Conservation (phyloP, 2,329 filamentous ascomycete genomes). For the Hypoxylon sp. region DNA sequence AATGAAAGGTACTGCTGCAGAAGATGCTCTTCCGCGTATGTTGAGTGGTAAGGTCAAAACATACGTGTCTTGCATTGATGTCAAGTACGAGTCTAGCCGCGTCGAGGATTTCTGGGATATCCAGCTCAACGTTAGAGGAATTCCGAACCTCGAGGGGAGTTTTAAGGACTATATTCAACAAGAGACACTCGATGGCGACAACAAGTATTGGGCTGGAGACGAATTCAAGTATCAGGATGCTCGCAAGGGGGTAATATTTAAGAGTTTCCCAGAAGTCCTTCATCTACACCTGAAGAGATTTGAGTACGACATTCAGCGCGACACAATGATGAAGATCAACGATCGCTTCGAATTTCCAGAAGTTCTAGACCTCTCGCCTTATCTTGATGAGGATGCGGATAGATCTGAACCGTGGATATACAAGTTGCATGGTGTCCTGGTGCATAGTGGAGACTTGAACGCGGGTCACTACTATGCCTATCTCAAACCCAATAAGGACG, state of each 20-base stretch:
- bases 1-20: conserved; percentile 96
- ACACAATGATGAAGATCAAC: conserved; percentile 99
- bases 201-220: conserved; percentile 95
- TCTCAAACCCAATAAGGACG: conserved; percentile 92
- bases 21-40: conserved; percentile 89
- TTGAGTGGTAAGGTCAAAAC: conserved; percentile 99
- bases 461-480: conserved; percentile 99
- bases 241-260: conserved; percentile 97
- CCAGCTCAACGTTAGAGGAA: conserved; percentile 95
- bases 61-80: conserved; percentile 98
- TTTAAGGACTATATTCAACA: conserved; percentile 97
- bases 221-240: conserved; percentile 95
- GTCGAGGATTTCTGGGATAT: conserved; percentile 99
- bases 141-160: conserved; percentile 92
- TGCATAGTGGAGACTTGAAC: conserved; percentile 96
- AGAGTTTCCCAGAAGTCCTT: conserved; percentile 92
- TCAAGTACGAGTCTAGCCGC: conserved; percentile 95
- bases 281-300: conserved; percentile 97
- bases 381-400: conserved; percentile 88
- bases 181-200: conserved; percentile 97
- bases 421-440: conserved; percentile 92
- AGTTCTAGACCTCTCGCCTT: conserved; percentile 85
- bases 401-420: conserved; percentile 92
- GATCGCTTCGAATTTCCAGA: conserved; percentile 93
- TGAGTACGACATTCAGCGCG: conserved; percentile 95